Base-by-base conservation (phyloP, 2,329 filamentous ascomycete genomes). In the Pyricularia grisea region DNA sequence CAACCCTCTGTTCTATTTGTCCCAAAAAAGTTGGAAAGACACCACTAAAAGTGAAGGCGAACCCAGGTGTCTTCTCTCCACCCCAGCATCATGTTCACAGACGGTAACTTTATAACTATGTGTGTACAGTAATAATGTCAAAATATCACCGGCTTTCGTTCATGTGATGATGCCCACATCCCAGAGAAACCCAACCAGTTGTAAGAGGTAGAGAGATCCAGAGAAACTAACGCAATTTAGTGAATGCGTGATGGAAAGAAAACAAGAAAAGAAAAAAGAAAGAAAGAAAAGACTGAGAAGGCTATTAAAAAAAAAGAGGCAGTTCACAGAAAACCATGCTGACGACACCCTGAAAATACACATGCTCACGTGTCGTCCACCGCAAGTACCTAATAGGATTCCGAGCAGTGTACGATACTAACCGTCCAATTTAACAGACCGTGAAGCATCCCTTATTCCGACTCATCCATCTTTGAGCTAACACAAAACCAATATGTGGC, bases 281-380 rank as follows among this genome's bases (percentile, higher is more conserved):
- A 33, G n/a, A 36, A 58, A 50, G 7, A 36, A 23, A 66, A 61
- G 60, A 50, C 28, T 28, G 31, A 50, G 23, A 50, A 27, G 66
- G n/a, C 36, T 55, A 67, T 64, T 67, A 67, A 67, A 70, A 67
- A 67, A 70, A 27, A 68, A 67, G 55, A 58, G 66, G 31, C 30
- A n/a, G 66, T 55, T 55, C 55, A 30, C 42, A 27, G 65, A 58
- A 58, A 11, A 58, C 42, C 42, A 55, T 58, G 66, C 36, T 42
- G 50, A 42, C 27, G 65, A 67, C 66, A 55, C 25, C 28, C 25
- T 55, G 33, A 67, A n/a, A 50, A 31, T 67, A 67, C 66, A 67
- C 66, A 30, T 58, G 36, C 28, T 17, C 60, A 63, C 27, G 60
- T 27, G 27, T 30, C 27, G 28, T 63, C 60, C 60, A 63, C 60